These are phyloP conservation scores for Plasmodium blacklocki DNA, from an alignment of 169 alveolate genomes.

Conservation along the genomic window DNA sequence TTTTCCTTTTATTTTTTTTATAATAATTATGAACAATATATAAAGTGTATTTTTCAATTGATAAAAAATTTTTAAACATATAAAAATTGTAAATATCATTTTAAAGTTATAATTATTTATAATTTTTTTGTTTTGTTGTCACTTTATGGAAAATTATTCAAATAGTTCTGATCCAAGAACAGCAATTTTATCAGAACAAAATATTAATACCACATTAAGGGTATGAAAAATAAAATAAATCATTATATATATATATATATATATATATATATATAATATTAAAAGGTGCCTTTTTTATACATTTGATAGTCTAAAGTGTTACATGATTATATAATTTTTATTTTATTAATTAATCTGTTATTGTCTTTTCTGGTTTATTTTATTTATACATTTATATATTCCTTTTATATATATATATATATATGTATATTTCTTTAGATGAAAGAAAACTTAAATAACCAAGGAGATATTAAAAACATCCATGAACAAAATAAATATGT, in stretches of 20 bases:
- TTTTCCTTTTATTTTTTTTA: too few species aligned
- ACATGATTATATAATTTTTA: too few species aligned
- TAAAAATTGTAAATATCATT: slow-evolving; percentile 9
- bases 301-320: too few species aligned
- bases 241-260: background rate
- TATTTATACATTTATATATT: too few species aligned
- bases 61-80: slow-evolving; percentile 5
- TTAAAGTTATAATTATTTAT: background rate
- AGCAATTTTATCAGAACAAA: slow-evolving; percentile 56
- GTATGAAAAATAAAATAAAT: slow-evolving; percentile 3
- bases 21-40: slow-evolving; percentile 5
- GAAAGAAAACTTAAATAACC: slow-evolving; percentile 7
- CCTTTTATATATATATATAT: too few species aligned
- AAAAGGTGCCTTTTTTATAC: too few species aligned
- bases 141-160: slow-evolving; percentile 18
- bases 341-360: too few species aligned
- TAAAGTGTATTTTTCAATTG: slow-evolving; percentile 14
- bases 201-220: slow-evolving; percentile 22
- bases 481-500: slow-evolving; percentile 14
- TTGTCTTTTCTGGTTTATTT: too few species aligned
- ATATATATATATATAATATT: too few species aligned
- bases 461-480: slow-evolving; percentile 16
- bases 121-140: background rate
- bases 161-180: slow-evolving; percentile 40
- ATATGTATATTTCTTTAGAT: background rate